Evolutionary conservation across 2,329 filamentous ascomycete species (phyloP), one percentile per base, ranked within the genome.

Genomic region (Mycogone perniciosa): DNA sequence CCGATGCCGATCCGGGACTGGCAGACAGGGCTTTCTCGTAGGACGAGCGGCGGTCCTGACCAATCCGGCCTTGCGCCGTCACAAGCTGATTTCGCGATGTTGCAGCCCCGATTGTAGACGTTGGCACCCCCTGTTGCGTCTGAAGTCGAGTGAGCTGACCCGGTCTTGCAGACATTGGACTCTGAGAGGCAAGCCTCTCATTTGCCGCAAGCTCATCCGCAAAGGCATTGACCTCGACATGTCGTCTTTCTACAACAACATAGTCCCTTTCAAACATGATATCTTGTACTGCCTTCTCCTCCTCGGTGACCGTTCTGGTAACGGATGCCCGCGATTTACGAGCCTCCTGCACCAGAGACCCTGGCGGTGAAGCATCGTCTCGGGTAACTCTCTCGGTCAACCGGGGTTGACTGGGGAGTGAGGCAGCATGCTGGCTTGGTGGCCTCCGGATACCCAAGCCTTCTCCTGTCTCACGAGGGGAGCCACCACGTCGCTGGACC

Each of bases 171-270:
- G 79, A 75, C 31, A 71, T 64, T 27, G 57, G 77, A 66, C 53
- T 76, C 70, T 57, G 80, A 11, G 57, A 56, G 8, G 61, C 77
- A 26, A 84, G 70, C 45, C 83, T 83, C 44, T 88, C 87, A 62
- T 88, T 92, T 47, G 90, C 87, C 41, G 89, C 91, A 64, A 99
- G 75, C 69, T 97, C 92, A 67, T 99, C 93, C 26, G 93, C 93
- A 62, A 99, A 86, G 3, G 93, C 93, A 66, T 99, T 97, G 46
- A 99, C 92, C 67, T 97, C 92, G 8, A 99, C 91, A 20, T 90
- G 87, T 57, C 86, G 84, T 73, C 96, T 96, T 71, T 99, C 93
- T 9, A 99, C 89, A 29, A 97, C 77, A 20, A 99, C 92, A 61
- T 97, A 99, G 58, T 97, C 93, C 57, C 92, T 83, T 64, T 96